A percentile compares a stretch with the other conserved stretches of the same genome.
Conservation (phyloP, 1,284 basidiomycete genomes). For the Trametes sp. region DNA sequence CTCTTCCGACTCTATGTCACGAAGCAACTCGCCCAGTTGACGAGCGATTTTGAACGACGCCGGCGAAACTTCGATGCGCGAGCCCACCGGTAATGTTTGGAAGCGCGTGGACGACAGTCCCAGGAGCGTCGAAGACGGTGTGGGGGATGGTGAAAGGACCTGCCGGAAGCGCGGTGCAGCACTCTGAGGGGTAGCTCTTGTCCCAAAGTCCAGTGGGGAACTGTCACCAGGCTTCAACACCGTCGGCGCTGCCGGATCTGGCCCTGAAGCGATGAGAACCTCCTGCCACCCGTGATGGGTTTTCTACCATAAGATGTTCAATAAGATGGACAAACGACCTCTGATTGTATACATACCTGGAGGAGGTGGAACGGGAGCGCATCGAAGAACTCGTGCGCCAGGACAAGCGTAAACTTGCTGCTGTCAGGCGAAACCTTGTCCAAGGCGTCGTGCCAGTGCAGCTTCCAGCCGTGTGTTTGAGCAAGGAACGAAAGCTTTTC, state of each 20-base stretch:
- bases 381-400: conserved; percentile 99
- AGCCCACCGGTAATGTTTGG: conserved; percentile 66
- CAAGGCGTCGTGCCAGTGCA: conserved; percentile 82
- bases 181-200: conserved; percentile 16
- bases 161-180: conserved; percentile 59
- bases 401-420: conserved; percentile 81
- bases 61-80: conserved; percentile 82
- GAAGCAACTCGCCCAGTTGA: conserved; percentile 70
- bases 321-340: conserved; percentile 17
- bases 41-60: conserved; percentile 73
- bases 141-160: conserved; percentile 71
- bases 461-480: conserved; percentile 41
- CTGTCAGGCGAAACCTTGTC: conserved; percentile 66
- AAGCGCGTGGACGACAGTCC: conserved; percentile 79
- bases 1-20: conserved; percentile 30
- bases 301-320: conserved; percentile 59
- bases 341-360: conserved; percentile 58
- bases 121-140: conserved; percentile 71
- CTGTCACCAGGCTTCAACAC: conserved; percentile 34
- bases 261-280: conserved; percentile 71
- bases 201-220: conserved; percentile 25
- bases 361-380: conserved; percentile 93
- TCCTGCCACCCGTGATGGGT: conserved; percentile 87
- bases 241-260: conserved; percentile 40
- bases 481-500: conserved; percentile 53